phyloP scores from a whole-genome alignment of 768 basidiomycete species.

The Strobilomyces echinocephalus region DNA sequence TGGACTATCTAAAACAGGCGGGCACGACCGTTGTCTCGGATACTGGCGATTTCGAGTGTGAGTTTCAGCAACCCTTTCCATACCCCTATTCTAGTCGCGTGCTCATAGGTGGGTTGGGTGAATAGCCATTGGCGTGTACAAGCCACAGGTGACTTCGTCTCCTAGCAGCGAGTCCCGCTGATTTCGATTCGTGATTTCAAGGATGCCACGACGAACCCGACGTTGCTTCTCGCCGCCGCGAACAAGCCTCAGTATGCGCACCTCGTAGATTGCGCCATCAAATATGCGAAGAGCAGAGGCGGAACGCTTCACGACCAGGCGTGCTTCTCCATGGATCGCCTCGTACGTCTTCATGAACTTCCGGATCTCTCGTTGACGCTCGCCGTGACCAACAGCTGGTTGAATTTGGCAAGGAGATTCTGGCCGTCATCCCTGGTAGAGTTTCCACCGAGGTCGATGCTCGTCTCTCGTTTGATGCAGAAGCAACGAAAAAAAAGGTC shows the following conservation, averaged over 20 bases:
- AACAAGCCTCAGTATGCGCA: conserved; percentile 80
- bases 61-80: conserved; percentile 6
- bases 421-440: conserved; percentile 89
- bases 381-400: conserved; percentile 57
- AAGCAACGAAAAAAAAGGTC: conserved; percentile 79
- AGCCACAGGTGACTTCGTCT: conserved; percentile 62
- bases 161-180: not conserved
- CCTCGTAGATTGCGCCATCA: conserved; percentile 68
- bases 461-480: conserved; percentile 89
- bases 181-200: conserved; percentile 24
- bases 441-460: conserved; percentile 99
- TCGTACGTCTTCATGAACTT: conserved; percentile 48
- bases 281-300: conserved; percentile 72
- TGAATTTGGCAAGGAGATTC: conserved; percentile 92
- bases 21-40: conserved; percentile 94
- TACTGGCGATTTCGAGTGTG: conserved; percentile 89
- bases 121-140: conserved; percentile 86
- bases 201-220: conserved; percentile 59
- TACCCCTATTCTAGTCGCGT: conserved; percentile 4
- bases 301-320: conserved; percentile 68
- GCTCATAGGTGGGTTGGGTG: conserved; percentile 13
- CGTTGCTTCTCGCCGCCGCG: conserved; percentile 84
- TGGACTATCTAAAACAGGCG: conserved; percentile 77
- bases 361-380: not conserved
- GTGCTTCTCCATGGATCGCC: conserved; percentile 75